phyloP scores from a whole-genome alignment of 208 protist genomes.

The Trichomonas gallinae region DNA sequence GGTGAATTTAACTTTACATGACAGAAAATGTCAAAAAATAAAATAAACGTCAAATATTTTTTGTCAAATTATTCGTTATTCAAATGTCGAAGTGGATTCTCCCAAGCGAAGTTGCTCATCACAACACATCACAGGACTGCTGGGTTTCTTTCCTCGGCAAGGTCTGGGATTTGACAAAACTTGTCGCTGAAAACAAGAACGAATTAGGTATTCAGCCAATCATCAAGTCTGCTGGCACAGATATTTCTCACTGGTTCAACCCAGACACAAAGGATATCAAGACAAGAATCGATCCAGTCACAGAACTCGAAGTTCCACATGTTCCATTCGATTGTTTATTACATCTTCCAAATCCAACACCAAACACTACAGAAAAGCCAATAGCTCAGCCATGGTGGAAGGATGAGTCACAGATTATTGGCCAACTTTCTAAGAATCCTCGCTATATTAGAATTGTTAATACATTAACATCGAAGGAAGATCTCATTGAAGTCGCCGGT shows the following conservation, averaged over 20 bases:
- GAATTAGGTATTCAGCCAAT: slow-evolving; percentile 27
- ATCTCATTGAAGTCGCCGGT: slow-evolving; percentile 28
- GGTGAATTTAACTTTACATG: too few species aligned
- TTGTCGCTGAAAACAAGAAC: slow-evolving; percentile 7
- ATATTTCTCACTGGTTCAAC: slow-evolving; percentile 42
- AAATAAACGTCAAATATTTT: neutral
- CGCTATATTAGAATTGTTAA: slow-evolving; percentile 30
- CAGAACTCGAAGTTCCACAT: slow-evolving; percentile 22
- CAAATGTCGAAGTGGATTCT: slow-evolving; percentile 5
- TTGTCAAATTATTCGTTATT: neutral
- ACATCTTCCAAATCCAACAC: slow-evolving; percentile 11
- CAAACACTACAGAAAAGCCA: neutral
- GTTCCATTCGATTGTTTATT: slow-evolving; percentile 12
- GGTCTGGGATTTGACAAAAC: slow-evolving; percentile 27
- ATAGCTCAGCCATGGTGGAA: slow-evolving; percentile 30
- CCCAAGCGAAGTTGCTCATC: slow-evolving; percentile 25
- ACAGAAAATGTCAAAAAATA: too few species aligned
- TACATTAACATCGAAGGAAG: slow-evolving; percentile 29
- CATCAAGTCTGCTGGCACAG: slow-evolving; percentile 30
- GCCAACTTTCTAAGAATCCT: slow-evolving; percentile 27
- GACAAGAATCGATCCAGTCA: slow-evolving; percentile 27
- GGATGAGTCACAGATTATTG: slow-evolving; percentile 25
- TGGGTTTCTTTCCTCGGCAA: slow-evolving; percentile 36
- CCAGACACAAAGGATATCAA: slow-evolving; percentile 27
- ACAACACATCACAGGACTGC: slow-evolving; percentile 30